Evolutionary conservation across 192 early-diverging fungal genomes (phyloP).

Genomic region (Coemansia sp.): DNA sequence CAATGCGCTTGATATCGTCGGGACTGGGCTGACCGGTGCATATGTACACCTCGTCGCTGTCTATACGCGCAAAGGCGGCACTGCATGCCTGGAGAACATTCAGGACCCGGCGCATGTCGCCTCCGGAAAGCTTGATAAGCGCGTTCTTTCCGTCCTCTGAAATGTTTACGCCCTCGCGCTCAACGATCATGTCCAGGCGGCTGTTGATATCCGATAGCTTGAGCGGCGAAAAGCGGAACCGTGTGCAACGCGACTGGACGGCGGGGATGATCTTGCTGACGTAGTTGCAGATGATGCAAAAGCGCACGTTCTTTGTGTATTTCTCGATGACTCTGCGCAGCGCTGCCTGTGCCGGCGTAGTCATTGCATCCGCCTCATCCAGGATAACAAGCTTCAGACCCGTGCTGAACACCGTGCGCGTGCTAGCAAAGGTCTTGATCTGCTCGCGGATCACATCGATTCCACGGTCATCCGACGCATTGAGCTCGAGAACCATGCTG

Average conservation of each 20-base stretch:
- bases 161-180: constrained; percentile 78
- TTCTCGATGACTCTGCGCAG: constrained; percentile 96
- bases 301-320: constrained; percentile 96
- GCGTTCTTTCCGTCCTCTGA: constrained; percentile 77
- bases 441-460: constrained; percentile 98
- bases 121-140: constrained; percentile 77
- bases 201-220: constrained; percentile 73
- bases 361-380: constrained; percentile 98
- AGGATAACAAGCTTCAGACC: constrained; percentile 96
- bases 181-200: constrained; percentile 70
- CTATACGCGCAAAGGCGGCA: constrained; percentile 77
- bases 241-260: constrained; percentile 96
- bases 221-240: constrained; percentile 93
- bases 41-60: constrained; percentile 81
- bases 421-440: constrained; percentile 98
- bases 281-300: constrained; percentile 99
- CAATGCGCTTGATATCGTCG: constrained; percentile 74
- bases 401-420: constrained; percentile 87
- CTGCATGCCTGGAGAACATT: constrained; percentile 95
- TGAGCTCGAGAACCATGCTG: constrained; percentile 95
- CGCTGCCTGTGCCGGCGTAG: constrained; percentile 86
- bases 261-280: constrained; percentile 97
- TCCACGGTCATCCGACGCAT: constrained; percentile 97
- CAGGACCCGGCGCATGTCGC: constrained; percentile 97
- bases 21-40: constrained; percentile 92